Base-by-base conservation (phyloP, 2,329 filamentous ascomycete species). In the Fusarium lateritium region DNA sequence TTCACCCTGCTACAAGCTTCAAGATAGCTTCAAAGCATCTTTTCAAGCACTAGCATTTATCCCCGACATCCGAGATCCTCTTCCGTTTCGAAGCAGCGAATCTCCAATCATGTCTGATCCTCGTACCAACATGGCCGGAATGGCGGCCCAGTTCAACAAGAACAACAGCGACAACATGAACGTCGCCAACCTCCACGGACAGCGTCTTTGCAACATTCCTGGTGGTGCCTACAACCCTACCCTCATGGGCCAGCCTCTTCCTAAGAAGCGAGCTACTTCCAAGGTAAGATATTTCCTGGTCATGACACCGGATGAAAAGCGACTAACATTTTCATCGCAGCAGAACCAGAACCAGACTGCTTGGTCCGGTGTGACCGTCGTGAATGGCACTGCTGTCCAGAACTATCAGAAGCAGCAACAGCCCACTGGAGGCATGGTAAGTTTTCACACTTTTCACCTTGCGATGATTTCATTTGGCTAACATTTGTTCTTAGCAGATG, bases 21-120 rank as follows among this genome's bases (percentile, higher is more conserved):
- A 52, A 68, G 38, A 31, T 43, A 9, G 22, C 50, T 53, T 56
- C 40, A 39, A 52, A 55, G 36, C 22, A 51, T 38, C 39, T 66
- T 52, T 40, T 15, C 40, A 47, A 55, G 28, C 21, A 38, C 28
- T 22, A 61, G 26, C 34, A 28, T 47, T 36, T 33, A 46, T 19
- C 9, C 14, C 36, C 21, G 49, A 47, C 36, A 57, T 21, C 28
- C 15, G 24, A 59, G 49, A 65, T 40, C 49, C 45, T 40, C 24
- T 34, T 36, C 38, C 17, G 17, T 31, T 33, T 47, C n/a, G 24
- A 39, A 45, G 42, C 42, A 44, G 31, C 31, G 22, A 26, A 50
- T 46, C 40, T 45, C 31, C 36, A 44, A 57, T 7, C 28, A 66
- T 69, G 65, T 66, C 56, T 26, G 38, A 44, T 38, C 19, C 28